Evolutionary conservation across 352 stramenopile species (phyloP).

Genomic region (Pythium biforme): DNA sequence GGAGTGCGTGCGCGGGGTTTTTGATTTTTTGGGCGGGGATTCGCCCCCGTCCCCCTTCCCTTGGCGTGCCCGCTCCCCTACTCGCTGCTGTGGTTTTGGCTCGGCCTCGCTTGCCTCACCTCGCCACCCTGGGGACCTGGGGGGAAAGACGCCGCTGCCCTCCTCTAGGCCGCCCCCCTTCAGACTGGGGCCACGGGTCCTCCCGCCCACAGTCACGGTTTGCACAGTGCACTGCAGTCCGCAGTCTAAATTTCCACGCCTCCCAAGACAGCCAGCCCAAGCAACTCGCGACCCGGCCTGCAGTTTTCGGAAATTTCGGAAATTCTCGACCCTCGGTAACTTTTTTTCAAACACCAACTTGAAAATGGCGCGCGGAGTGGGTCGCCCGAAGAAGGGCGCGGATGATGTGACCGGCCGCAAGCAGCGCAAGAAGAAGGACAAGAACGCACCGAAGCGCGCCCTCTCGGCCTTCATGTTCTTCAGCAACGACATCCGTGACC

Average conservation of each 20-base stretch:
- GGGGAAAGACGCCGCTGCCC: background rate
- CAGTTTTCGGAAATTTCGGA: constrained; percentile 36
- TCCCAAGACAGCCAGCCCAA: constrained; percentile 46
- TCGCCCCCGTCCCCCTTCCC: constrained; percentile 14
- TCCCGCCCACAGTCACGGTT: constrained; percentile 27
- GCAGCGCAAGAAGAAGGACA: constrained; percentile 91
- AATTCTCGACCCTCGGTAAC: constrained; percentile 23
- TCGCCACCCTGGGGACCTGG: constrained; percentile 1
- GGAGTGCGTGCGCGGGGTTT: constrained; percentile 24
- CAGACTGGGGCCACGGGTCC: background rate
- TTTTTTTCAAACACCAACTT: constrained; percentile 26
- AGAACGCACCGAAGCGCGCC: constrained; percentile 88
- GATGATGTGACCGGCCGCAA: constrained; percentile 64
- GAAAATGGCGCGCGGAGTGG: constrained; percentile 67
- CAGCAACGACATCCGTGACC: constrained; percentile 87
- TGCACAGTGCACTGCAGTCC: constrained; percentile 32
- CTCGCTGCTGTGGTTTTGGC: constrained; percentile 14
- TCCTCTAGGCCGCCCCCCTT: constrained; percentile 13
- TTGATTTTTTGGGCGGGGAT: constrained; percentile 31
- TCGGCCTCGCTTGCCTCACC: constrained; percentile 17
- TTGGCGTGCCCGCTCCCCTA: constrained; percentile 18
- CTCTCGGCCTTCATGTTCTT: constrained; percentile 93
- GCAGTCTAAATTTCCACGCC: constrained; percentile 62
- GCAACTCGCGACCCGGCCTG: background rate
- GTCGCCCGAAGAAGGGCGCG: constrained; percentile 67